A percentile compares a stretch with the other conserved stretches of the same genome.
Conservation (phyloP, 2,329 filamentous ascomycete genomes). For the Penicillium thymicola region DNA sequence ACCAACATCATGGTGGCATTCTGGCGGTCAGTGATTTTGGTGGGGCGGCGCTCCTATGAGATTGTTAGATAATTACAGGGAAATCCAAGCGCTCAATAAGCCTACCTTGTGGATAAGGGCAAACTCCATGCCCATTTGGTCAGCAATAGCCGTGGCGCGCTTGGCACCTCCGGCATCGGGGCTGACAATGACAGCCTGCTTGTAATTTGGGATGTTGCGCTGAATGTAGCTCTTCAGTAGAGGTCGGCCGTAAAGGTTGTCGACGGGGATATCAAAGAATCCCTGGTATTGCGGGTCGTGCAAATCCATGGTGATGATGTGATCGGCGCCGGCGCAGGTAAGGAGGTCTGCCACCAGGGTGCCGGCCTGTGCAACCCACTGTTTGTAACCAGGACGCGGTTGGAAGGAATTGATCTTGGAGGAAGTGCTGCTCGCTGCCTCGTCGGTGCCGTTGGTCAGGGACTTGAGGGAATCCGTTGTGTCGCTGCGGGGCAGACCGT, state of each 20-base stretch:
- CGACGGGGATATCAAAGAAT: slow-evolving; percentile 97
- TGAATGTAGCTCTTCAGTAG: slow-evolving; percentile 65
- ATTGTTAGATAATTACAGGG: slow-evolving; percentile 21
- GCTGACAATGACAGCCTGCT: slow-evolving; percentile 86
- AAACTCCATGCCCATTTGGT: slow-evolving; percentile 89
- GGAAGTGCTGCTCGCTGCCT: slow-evolving; percentile 57
- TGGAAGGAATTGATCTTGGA: slow-evolving; percentile 63
- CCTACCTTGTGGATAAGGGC: slow-evolving; percentile 95
- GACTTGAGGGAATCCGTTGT: slow-evolving; percentile 40
- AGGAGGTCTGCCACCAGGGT: slow-evolving; percentile 91
- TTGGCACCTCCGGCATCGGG: slow-evolving; percentile 97
- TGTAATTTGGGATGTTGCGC: slow-evolving; percentile 78
- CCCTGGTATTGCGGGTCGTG: slow-evolving; percentile 97
- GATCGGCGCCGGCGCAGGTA: slow-evolving; percentile 92
- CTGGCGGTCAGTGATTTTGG: slow-evolving; percentile 77
- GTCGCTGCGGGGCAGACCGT: slow-evolving; percentile 39
- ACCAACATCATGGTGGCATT: slow-evolving; percentile 90
- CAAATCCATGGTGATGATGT: slow-evolving; percentile 96
- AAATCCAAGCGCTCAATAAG: slow-evolving; percentile 6
- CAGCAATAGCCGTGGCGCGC: slow-evolving; percentile 90
- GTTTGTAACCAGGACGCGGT: slow-evolving; percentile 89
- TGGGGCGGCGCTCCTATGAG: slow-evolving; percentile 77
- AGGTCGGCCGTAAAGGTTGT: slow-evolving; percentile 78
- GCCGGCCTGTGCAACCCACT: slow-evolving; percentile 97
- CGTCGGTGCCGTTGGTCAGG: slow-evolving; percentile 54